Conservation (phyloP, 2,329 filamentous ascomycete species). For the Alternaria angustiovoidea region DNA sequence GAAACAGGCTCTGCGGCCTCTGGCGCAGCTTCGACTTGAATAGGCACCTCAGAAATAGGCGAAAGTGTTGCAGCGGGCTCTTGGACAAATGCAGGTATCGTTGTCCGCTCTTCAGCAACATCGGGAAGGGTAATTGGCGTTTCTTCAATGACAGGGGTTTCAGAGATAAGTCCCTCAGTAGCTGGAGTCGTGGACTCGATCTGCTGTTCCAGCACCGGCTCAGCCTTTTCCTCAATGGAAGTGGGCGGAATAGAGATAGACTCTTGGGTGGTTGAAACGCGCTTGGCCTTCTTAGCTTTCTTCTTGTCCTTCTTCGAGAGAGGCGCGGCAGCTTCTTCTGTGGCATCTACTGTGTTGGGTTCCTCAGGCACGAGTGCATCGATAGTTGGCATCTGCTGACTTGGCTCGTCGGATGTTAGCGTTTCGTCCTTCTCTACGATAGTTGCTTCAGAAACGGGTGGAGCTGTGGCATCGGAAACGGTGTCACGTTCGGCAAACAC, state of each 20-base stretch:
- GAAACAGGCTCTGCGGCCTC: background rate
- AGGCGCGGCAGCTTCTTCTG: constrained; percentile 9
- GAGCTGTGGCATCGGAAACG: background rate
- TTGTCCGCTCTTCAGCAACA: background rate
- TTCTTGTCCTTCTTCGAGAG: constrained; percentile 30
- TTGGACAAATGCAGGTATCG: background rate
- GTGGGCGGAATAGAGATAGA: constrained; percentile 6
- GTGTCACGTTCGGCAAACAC: background rate
- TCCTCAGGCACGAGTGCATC: background rate
- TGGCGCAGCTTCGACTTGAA: background rate
- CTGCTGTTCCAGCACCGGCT: constrained; percentile 6
- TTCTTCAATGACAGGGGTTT: background rate
- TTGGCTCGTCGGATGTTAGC: background rate
- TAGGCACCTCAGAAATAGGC: background rate
- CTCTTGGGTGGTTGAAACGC: constrained; percentile 19
- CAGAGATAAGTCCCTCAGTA: background rate
- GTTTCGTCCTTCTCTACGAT: background rate
- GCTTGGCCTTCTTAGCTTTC: constrained; percentile 32
- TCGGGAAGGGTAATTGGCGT: background rate
- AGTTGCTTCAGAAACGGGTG: background rate
- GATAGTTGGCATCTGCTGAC: background rate
- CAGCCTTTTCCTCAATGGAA: constrained; percentile 16
- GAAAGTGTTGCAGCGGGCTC: background rate
- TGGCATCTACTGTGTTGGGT: background rate
- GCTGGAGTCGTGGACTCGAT: background rate